Base-by-base conservation (phyloP, 495 filamentous ascomycete genomes). In the Penicillium paradoxum region DNA sequence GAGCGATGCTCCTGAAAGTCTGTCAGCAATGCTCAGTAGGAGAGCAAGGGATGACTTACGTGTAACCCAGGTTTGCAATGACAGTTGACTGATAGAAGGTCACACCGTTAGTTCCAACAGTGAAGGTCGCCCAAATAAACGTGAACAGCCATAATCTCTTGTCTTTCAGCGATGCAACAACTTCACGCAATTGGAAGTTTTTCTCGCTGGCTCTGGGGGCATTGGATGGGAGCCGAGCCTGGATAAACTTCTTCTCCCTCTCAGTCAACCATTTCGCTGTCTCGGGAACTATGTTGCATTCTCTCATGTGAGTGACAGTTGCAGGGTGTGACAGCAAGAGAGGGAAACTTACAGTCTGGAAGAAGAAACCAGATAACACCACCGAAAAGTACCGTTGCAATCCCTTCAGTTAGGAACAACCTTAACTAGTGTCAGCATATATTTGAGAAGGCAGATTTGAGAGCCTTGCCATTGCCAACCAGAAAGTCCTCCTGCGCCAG, bases 11-110 rank as follows among this genome's bases (percentile, higher is more conserved):
- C 27, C 68, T 73, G 34, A 6, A 18, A 32, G 10, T 17, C 13
- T 32, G 45, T 64, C 17, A 34, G 40, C 22, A 25, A 14, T 29
- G 5, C 15, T 13, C n/a, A 15, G 9, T 19, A 15, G 5, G 32
- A 15, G 8, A 44, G 30, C n/a, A 34, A 29, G 6, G n/a, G 17
- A 15, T 4, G 33, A 63, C 64, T 50, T 50, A 67, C 66, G 72
- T 63, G 39, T 73, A 73, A 1, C 72, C 72, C 2, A 75, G 64
- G 44, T 73, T 63, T 3, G 71, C 66, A 53, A 75, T 75, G 14
- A 75, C 71, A 0, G 71, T 75, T 0, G 71, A 63, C 30, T 73
- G 71, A 24, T 73, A 73, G 51, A 75, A 75, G 24, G 59, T 67
- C 6, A 75, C 67, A 3, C 72, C 72, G n/a, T 63, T 68, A 14